Conservation (phyloP, 208 protist species). For the Leishmania tarentolae region DNA sequence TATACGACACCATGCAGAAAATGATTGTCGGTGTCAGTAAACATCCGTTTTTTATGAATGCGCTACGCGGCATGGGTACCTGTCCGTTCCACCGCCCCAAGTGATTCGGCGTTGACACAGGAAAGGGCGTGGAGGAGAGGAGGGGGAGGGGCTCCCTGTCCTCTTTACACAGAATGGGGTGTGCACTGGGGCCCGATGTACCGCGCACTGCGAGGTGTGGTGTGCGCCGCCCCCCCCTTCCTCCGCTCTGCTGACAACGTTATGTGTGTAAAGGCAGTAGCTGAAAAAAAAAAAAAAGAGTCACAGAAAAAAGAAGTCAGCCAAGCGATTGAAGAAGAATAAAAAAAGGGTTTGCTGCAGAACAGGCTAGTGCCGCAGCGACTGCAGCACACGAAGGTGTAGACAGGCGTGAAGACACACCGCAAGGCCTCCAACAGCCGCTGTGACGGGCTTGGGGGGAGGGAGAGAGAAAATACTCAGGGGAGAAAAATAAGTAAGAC, state of each 20-base stretch:
- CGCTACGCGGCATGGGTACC: neutral
- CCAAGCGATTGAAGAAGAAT: neutral
- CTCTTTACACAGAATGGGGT: too few species aligned
- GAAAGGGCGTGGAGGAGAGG: neutral
- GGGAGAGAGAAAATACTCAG: too few species aligned
- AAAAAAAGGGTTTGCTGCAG: neutral
- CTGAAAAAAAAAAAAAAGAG: slow-evolving; percentile 13
- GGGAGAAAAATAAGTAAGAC: too few species aligned
- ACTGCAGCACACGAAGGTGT: neutral
- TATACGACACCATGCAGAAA: neutral
- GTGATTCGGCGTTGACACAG: neutral
- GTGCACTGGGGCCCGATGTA: neutral
- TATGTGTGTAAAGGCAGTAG: neutral
- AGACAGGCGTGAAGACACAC: too few species aligned
- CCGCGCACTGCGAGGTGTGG: neutral
- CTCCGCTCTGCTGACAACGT: too few species aligned
- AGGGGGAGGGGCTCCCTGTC: neutral
- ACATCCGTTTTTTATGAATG: neutral
- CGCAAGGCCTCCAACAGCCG: neutral
- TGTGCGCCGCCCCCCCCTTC: neutral
- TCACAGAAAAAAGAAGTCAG: neutral
- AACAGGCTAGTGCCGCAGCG: neutral
- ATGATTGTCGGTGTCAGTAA: neutral
- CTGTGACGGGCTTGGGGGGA: too few species aligned
- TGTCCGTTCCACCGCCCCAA: neutral